Percentiles rank a stretch among this genome's conserved stretches.
Evolutionary conservation across 1,284 basidiomycete genomes (phyloP).

Genomic region (Coniferiporia sulphurascens): DNA sequence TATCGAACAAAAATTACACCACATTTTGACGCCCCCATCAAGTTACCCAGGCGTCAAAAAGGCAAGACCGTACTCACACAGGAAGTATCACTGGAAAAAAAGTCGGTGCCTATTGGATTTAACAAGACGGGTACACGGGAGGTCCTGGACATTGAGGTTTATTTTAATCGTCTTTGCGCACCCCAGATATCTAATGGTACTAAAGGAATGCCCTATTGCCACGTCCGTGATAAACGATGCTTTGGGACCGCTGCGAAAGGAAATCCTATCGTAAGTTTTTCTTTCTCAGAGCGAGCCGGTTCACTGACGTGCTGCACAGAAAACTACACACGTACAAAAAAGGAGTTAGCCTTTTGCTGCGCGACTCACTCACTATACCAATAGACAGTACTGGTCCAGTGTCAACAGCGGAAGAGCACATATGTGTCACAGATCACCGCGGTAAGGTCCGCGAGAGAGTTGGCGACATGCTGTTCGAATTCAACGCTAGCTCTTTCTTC

Average conservation of each 20-base stretch:
- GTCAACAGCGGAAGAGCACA: conserved; percentile 46
- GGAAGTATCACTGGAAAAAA: conserved; percentile 28
- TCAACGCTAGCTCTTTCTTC: conserved; percentile 89
- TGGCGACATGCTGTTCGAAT: conserved; percentile 80
- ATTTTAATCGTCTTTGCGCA: not conserved
- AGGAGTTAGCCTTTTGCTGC: conserved; percentile 87
- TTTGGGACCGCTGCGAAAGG: conserved; percentile 56
- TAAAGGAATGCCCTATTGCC: conserved; percentile 89
- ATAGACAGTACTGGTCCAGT: conserved; percentile 26
- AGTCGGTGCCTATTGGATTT: conserved; percentile 83
- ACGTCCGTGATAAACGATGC: conserved; percentile 78
- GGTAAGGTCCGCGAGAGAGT: conserved; percentile 82
- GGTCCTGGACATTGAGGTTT: conserved; percentile 90
- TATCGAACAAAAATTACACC: conserved; percentile 98
- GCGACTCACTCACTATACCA: conserved; percentile 68
- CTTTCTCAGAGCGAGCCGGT: not conserved
- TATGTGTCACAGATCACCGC: conserved; percentile 84
- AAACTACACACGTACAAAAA: conserved; percentile 80
- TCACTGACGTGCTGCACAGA: conserved; percentile 36
- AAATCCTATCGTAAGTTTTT: conserved; percentile 61
- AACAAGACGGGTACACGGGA: conserved; percentile 74
- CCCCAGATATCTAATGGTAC: not conserved
- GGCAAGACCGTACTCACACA: conserved; percentile 23
- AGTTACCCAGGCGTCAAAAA: conserved; percentile 35
- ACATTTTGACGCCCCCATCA: conserved; percentile 85